A percentile compares a stretch with the other conserved stretches of the same genome.
phyloP scores from a whole-genome alignment of 495 filamentous ascomycete species.

The Lasiosphaeris hirsuta region DNA sequence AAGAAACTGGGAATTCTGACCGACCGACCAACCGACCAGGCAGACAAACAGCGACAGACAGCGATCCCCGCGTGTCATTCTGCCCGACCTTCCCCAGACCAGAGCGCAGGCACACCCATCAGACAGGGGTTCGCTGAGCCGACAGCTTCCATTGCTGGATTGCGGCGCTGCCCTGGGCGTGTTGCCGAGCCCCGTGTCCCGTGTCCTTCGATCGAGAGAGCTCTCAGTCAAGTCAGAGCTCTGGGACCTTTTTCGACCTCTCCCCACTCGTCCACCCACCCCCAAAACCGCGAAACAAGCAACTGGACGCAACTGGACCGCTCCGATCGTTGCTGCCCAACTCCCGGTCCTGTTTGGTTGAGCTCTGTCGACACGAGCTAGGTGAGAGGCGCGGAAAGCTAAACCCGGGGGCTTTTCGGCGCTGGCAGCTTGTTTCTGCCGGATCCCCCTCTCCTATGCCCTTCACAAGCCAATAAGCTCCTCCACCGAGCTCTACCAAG shows the following conservation, averaged over 20 bases:
- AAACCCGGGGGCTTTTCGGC: conserved; percentile 11
- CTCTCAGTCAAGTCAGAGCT: no score
- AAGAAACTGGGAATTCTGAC: no score
- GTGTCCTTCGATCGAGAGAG: no score
- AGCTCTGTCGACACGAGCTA: conserved; percentile 5
- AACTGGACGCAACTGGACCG: conserved; percentile 7
- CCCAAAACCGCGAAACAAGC: conserved; percentile 14
- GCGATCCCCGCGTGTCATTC: no score
- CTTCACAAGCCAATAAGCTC: conserved; percentile 16
- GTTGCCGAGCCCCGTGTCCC: no score
- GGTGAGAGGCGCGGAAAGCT: conserved; percentile 16
- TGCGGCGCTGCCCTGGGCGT: no score
- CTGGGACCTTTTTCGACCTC: not conserved
- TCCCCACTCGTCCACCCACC: conserved; percentile 21
- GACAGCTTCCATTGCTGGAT: no score
- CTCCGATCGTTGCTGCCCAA: conserved; percentile 32
- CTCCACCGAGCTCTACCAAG: conserved; percentile 8
- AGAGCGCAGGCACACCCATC: no score
- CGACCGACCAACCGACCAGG: no score
- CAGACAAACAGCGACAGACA: no score
- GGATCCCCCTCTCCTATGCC: conserved; percentile 9
- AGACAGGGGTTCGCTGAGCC: no score
- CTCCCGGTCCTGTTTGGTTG: conserved; percentile 16
- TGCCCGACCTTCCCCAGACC: no score
- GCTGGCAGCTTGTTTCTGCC: conserved; percentile 12